Evolutionary conservation across 768 basidiomycete genomes (phyloP).

Genomic region (Punctularia strigosozonata): DNA sequence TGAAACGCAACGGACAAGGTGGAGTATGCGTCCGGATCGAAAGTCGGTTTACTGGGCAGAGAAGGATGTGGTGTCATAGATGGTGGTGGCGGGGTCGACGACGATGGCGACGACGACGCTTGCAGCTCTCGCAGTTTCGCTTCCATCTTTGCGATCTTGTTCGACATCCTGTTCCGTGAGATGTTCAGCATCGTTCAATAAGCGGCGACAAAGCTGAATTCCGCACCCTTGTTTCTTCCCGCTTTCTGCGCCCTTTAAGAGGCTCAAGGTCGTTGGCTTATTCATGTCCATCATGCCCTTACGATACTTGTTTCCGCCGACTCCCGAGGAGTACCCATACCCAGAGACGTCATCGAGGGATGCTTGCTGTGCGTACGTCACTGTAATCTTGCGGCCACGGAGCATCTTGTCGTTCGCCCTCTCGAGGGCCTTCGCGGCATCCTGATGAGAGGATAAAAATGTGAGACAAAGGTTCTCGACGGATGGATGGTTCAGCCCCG

Average conservation of each 20-base stretch:
- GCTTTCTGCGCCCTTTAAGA: conserved; percentile 53
- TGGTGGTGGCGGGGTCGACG: conserved; percentile 5
- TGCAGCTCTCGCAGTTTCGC: conserved; percentile 85
- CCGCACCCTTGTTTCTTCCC: conserved; percentile 29
- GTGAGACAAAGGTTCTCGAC: not conserved
- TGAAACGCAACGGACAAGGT: too few species aligned
- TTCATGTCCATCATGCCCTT: conserved; percentile 42
- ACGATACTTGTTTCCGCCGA: conserved; percentile 16
- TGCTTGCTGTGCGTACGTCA: conserved; percentile 89
- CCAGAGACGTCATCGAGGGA: conserved; percentile 29
- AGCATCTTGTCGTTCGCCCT: conserved; percentile 69
- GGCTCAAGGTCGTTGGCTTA: conserved; percentile 76
- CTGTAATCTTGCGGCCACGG: conserved; percentile 77
- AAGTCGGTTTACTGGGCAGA: too few species aligned
- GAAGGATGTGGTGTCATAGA: too few species aligned
- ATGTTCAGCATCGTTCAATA: not conserved
- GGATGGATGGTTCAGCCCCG: conserved; percentile 7
- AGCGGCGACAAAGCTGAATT: not conserved
- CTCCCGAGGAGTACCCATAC: not conserved
- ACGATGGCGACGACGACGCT: conserved; percentile 13
- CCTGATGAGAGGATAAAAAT: conserved; percentile 35
- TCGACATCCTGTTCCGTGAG: conserved; percentile 45
- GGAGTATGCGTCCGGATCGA: too few species aligned
- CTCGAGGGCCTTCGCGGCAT: conserved; percentile 67
- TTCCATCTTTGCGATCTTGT: conserved; percentile 93